Evolutionary conservation across 345 rosid species (phyloP).

Genomic region (Mercurialis annua): DNA sequence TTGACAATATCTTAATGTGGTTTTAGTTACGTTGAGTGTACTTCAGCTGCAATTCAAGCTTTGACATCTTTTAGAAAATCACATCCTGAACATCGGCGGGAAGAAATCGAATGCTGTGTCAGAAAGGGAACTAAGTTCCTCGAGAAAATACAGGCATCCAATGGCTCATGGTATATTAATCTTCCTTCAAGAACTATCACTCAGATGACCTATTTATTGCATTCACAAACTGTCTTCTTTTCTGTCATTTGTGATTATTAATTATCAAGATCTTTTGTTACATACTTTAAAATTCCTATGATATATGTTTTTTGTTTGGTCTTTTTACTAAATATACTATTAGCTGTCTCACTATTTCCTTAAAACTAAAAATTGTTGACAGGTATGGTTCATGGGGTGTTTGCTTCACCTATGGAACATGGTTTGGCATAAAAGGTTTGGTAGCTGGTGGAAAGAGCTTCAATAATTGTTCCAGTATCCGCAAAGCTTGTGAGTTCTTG

Average conservation of each 20-base stretch:
- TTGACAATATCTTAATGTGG: background rate
- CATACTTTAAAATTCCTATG: background rate
- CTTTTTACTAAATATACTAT: background rate
- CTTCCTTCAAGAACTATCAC: conserved; percentile 1
- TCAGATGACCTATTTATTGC: conserved; percentile 7
- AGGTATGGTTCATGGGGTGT: conserved; percentile 99
- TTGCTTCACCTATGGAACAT: conserved; percentile 77
- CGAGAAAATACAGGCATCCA: conserved; percentile 64
- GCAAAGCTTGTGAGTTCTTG: conserved; percentile 82
- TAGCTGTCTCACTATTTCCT: background rate
- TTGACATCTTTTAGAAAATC: conserved; percentile 59
- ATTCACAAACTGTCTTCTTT: background rate
- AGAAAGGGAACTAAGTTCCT: conserved; percentile 59
- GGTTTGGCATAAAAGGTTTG: conserved; percentile 82
- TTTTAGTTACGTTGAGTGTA: conserved; percentile 85
- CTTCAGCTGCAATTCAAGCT: conserved; percentile 91
- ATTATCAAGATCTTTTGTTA: background rate
- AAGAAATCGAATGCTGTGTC: conserved; percentile 72
- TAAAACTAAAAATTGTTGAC: conserved; percentile 11
- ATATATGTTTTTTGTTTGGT: background rate
- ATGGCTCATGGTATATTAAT: conserved; percentile 90
- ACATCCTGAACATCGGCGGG: conserved; percentile 70
- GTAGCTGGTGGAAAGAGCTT: conserved; percentile 73
- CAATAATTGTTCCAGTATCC: conserved; percentile 48
- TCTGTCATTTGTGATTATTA: background rate